These are phyloP conservation scores for Pichia sp. DNA, from an alignment of 1,139 yeast genomes.

Conservation along the genomic window DNA sequence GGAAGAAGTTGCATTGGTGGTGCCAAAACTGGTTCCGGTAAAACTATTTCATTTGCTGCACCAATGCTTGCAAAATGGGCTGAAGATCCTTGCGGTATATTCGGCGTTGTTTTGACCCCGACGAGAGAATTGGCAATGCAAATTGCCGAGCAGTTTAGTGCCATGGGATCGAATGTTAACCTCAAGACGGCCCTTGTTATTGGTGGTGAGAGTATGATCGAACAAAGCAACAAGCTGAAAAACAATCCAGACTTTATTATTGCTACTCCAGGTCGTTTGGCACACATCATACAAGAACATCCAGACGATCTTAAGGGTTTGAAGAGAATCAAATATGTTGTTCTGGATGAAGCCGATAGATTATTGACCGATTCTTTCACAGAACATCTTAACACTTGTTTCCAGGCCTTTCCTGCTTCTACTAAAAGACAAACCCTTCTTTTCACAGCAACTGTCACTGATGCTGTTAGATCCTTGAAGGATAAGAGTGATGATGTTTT, in stretches of 20 bases:
- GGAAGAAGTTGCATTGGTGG: conserved; percentile 97
- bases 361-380: conserved; percentile 79
- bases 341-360: conserved; percentile 95
- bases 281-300: conserved; percentile 84
- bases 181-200: conserved; percentile 74
- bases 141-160: conserved; percentile 93
- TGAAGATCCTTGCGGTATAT: conserved; percentile 88
- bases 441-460: conserved; percentile 96
- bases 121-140: conserved; percentile 95
- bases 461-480: conserved; percentile 75
- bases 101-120: conserved; percentile 84
- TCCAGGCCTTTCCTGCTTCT: conserved; percentile 63
- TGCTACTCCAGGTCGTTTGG: conserved; percentile 96
- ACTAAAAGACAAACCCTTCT: conserved; percentile 74
- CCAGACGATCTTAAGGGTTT: conserved; percentile 82
- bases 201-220: conserved; percentile 91
- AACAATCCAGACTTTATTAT: conserved; percentile 87
- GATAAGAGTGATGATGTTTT: conserved; percentile 63
- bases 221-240: conserved; percentile 77
- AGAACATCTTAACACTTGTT: conserved; percentile 66
- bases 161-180: conserved; percentile 85
- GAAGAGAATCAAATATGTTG: conserved; percentile 69
- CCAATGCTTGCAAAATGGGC: conserved; percentile 96
- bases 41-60: conserved; percentile 94
- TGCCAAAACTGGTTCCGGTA: conserved; percentile 98